A percentile compares a stretch with the other conserved stretches of the same genome.
These are phyloP conservation scores for Scheffersomyces stambukii DNA, from an alignment of 1,139 yeast genomes.

Conservation along the genomic window DNA sequence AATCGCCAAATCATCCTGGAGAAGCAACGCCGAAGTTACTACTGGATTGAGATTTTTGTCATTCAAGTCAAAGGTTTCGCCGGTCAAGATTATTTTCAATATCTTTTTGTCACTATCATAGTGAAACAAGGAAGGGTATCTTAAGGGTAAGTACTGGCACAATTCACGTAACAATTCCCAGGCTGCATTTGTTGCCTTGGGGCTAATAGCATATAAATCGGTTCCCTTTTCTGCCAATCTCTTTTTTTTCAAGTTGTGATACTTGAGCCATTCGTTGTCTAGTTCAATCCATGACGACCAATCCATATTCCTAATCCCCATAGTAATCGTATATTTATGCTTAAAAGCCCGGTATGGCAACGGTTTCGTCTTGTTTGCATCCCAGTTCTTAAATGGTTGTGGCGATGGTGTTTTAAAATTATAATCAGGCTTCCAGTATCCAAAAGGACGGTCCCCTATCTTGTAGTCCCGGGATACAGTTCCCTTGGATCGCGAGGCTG, in stretches of 20 bases:
- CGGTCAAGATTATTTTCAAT: slow-evolving; percentile 49
- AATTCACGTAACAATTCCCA: slow-evolving; percentile 54
- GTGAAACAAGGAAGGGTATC: slow-evolving; percentile 56
- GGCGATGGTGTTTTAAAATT: slow-evolving; percentile 48
- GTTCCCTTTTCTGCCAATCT: slow-evolving; percentile 44
- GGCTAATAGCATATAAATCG: slow-evolving; percentile 48
- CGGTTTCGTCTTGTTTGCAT: slow-evolving; percentile 46
- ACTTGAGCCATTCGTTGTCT: slow-evolving; percentile 59
- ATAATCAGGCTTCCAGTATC: slow-evolving; percentile 49
- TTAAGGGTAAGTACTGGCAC: slow-evolving; percentile 46
- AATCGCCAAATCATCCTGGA: slow-evolving; percentile 68
- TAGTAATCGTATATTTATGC: slow-evolving; percentile 51
- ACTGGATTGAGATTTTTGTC: slow-evolving; percentile 46
- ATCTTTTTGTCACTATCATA: slow-evolving; percentile 36
- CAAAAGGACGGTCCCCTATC: slow-evolving; percentile 18
- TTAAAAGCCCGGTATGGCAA: slow-evolving; percentile 61
- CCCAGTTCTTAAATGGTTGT: slow-evolving; percentile 46
- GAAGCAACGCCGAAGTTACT: slow-evolving; percentile 50
- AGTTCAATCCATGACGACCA: slow-evolving; percentile 61
- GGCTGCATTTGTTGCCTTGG: slow-evolving; percentile 52
- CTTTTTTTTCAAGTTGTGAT: slow-evolving; percentile 47
- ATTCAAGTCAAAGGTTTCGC: slow-evolving; percentile 32
- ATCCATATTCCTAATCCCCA: slow-evolving; percentile 65
- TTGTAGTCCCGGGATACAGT: too few relatives aligned
- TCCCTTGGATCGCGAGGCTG: too few relatives aligned